Base-by-base conservation (phyloP, 2,329 filamentous ascomycete genomes). In the Alternaria sp. region DNA sequence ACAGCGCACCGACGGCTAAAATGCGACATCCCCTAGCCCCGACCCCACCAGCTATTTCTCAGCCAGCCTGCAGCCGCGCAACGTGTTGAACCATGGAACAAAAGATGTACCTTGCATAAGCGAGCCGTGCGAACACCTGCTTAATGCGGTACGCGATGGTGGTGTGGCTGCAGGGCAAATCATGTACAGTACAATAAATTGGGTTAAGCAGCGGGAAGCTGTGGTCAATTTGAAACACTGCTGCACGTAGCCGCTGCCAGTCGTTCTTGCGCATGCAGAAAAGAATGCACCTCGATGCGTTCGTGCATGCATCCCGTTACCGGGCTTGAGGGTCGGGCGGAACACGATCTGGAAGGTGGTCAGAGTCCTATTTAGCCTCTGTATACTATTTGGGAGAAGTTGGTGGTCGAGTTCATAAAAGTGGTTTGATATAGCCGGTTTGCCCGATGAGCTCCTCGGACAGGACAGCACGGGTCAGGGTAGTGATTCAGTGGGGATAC, bases 91-190 rank as follows among this genome's bases (percentile, higher is more conserved):
- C 52, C 36, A 44, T 21, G 36, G 52, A 7, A 58, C 46, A 32
- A 46, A 28, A 21, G 28, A 40, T n/a, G 59, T 54, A 51, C 62
- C 62, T 61, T 61, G 62, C 62, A 65, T 65, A 58, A 65, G 58
- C 62, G 57, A 61, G 44, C 45, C 44, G 50, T 54, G 28, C 30
- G 49, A 52, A 40, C 28, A 2, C 13, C 19, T 40, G 40, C 21
- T 44, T 15, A 15, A 10, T 43, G 23, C 36, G 36, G 19, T 52
- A 52, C 49, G 13, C 30, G 49, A 52, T 36, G n/a, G 17, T 23
- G 40, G 30, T 23, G 21, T 28, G 40, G 52, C 52, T 44, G 52
- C 52, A 54, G 52, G 32, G 52, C 19, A 17, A 23, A 36, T 40
- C 36, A 47, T 21, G 10, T 47, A 47, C 17, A 47, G 44, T 23